Percentiles rank a stretch among this genome's conserved stretches.
phyloP scores from a whole-genome alignment of 495 filamentous ascomycete species.

The Jackrogersella minutella region DNA sequence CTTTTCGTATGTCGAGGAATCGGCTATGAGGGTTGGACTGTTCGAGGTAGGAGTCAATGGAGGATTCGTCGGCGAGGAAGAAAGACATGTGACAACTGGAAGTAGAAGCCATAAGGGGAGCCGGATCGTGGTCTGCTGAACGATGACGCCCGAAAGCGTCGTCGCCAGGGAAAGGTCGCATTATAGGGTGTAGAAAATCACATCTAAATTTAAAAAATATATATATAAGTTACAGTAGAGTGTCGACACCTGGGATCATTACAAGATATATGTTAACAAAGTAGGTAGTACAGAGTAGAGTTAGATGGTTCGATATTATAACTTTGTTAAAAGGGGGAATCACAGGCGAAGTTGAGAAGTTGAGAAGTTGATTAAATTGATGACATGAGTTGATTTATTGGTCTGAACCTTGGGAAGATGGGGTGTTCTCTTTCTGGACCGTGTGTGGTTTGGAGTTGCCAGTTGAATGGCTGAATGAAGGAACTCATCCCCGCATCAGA shows the following conservation, averaged over 20 bases:
- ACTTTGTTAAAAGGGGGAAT: slow-evolving; percentile 1
- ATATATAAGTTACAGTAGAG: slow-evolving; percentile 8
- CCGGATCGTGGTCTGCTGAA: slow-evolving; percentile 42
- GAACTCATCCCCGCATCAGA: too few relatives aligned
- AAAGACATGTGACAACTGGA: slow-evolving; percentile 60
- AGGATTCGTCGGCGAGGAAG: slow-evolving; percentile 62
- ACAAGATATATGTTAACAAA: slow-evolving; percentile 5
- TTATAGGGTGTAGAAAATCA: slow-evolving; percentile 34
- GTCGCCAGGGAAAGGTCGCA: slow-evolving; percentile 52
- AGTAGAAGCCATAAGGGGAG: slow-evolving; percentile 33
- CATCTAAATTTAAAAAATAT: slow-evolving; percentile 27
- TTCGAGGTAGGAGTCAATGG: slow-evolving; percentile 54
- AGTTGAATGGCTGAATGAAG: slow-evolving; percentile 29
- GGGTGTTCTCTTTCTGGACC: slow-evolving; percentile 10
- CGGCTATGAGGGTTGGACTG: slow-evolving; percentile 44
- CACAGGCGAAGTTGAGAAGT: slow-evolving; percentile 3
- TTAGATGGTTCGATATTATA: slow-evolving; percentile 9
- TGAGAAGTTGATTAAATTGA: slow-evolving; percentile 18
- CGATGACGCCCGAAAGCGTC: slow-evolving; percentile 49
- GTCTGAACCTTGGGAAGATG: slow-evolving; percentile 6
- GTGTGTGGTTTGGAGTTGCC: slow-evolving; percentile 4
- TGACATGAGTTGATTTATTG: slow-evolving; percentile 25
- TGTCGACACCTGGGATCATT: not conserved
- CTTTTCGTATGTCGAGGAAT: slow-evolving; percentile 48
- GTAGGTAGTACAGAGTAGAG: not conserved